Percentiles rank a stretch among this genome's conserved stretches.
phyloP scores from a whole-genome alignment of 495 filamentous ascomycete species.

The Neurospora sp. region DNA sequence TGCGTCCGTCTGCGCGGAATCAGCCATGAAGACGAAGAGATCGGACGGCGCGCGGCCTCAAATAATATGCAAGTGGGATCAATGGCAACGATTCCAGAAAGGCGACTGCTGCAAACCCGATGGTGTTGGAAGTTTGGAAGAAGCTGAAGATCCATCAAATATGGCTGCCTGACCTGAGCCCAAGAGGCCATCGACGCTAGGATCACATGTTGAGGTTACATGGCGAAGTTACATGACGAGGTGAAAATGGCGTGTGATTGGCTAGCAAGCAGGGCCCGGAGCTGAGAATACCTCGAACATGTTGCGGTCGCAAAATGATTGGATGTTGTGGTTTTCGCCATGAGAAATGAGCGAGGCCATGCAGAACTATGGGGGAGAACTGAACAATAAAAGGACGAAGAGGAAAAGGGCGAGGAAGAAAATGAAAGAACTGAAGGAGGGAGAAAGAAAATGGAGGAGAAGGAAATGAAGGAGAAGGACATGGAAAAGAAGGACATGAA shows the following conservation, averaged over 20 bases:
- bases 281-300: neutral
- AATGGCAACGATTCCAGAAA: neutral
- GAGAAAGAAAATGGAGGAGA: neutral
- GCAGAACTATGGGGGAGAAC: neutral
- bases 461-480: neutral
- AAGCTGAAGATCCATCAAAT: neutral
- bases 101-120: neutral
- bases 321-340: neutral
- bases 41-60: neutral
- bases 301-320: neutral
- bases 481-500: too few relatives aligned
- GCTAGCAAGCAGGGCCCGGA: neutral
- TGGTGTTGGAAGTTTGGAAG: neutral
- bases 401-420: neutral
- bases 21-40: neutral
- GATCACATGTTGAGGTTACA: neutral
- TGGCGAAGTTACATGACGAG: too few relatives aligned
- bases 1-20: neutral
- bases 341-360: neutral
- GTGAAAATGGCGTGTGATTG: neutral
- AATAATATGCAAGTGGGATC: neutral
- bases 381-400: neutral
- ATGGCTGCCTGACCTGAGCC: neutral
- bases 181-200: neutral
- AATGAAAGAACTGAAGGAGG: neutral